Percentiles rank a stretch among this genome's conserved stretches.
phyloP scores from a whole-genome alignment of 75 land plant species.

The Sequoiadendron giganteum region DNA sequence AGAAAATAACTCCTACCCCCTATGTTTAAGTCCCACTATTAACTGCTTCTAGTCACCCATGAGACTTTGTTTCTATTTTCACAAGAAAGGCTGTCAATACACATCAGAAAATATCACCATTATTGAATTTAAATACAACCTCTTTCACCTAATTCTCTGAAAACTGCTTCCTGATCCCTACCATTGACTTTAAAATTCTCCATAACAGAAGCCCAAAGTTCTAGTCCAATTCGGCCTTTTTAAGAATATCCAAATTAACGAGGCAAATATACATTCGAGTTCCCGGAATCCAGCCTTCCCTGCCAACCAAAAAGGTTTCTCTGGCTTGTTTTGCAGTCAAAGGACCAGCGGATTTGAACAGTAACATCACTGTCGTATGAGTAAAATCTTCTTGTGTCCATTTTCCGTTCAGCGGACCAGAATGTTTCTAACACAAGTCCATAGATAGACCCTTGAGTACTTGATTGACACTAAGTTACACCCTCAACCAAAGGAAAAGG shows the following conservation, averaged over 20 bases:
- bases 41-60: neutral
- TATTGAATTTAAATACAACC: neutral
- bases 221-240: neutral
- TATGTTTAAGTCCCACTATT: neutral
- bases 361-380: neutral
- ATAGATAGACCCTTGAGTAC: neutral
- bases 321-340: neutral
- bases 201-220: neutral
- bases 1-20: neutral
- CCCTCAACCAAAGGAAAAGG: neutral
- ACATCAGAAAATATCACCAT: neutral
- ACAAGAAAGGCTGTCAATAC: neutral
- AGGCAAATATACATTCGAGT: neutral
- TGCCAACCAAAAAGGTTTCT: neutral
- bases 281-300: neutral
- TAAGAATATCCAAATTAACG: neutral
- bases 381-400: neutral
- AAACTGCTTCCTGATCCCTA: neutral
- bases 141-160: neutral
- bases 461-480: neutral
- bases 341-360: neutral
- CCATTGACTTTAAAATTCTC: neutral
- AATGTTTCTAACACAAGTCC: too few relatives aligned
- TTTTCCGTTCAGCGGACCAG: neutral
- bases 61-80: neutral